These are phyloP conservation scores for Wickerhamiella vanderwaltii DNA, from an alignment of 805 yeast genomes.

Conservation along the genomic window DNA sequence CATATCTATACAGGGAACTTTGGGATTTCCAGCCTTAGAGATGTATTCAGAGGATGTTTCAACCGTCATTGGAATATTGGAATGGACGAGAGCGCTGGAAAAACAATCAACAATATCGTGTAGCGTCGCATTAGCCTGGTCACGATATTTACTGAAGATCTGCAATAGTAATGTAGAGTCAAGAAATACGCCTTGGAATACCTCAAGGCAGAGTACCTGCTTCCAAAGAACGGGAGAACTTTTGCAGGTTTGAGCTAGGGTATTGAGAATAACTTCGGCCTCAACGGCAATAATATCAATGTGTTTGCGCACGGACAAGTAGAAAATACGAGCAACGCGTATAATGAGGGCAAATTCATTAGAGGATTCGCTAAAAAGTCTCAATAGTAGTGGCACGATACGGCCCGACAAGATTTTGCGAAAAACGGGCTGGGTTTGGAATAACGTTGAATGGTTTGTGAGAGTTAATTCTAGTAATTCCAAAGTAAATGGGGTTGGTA, in stretches of 20 bases:
- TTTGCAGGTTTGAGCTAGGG: conserved; percentile 60
- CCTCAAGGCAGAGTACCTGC: conserved; percentile 58
- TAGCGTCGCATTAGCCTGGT: conserved; percentile 20
- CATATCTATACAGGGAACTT: conserved; percentile 51
- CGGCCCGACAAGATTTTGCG: conserved; percentile 52
- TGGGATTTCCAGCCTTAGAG: conserved; percentile 14
- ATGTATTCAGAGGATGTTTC: neutral
- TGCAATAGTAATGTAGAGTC: conserved; percentile 42
- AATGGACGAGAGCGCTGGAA: conserved; percentile 13
- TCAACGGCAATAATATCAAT: conserved; percentile 56
- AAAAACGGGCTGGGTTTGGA: conserved; percentile 50
- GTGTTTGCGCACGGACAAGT: conserved; percentile 49
- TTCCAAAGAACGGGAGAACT: conserved; percentile 61
- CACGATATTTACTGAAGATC: conserved; percentile 33
- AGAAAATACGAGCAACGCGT: conserved; percentile 61
- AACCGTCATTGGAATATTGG: conserved; percentile 4
- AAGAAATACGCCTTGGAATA: conserved; percentile 46
- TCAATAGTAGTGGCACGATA: conserved; percentile 62
- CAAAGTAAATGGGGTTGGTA: conserved; percentile 57
- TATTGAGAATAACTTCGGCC: conserved; percentile 66
- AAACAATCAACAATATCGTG: conserved; percentile 40
- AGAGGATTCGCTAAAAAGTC: conserved; percentile 43
- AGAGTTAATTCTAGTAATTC: conserved; percentile 76
- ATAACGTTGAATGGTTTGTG: conserved; percentile 45
- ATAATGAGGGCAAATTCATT: conserved; percentile 58